Base-by-base conservation (phyloP, 768 basidiomycete genomes). In the Amanita subjunquillea region DNA sequence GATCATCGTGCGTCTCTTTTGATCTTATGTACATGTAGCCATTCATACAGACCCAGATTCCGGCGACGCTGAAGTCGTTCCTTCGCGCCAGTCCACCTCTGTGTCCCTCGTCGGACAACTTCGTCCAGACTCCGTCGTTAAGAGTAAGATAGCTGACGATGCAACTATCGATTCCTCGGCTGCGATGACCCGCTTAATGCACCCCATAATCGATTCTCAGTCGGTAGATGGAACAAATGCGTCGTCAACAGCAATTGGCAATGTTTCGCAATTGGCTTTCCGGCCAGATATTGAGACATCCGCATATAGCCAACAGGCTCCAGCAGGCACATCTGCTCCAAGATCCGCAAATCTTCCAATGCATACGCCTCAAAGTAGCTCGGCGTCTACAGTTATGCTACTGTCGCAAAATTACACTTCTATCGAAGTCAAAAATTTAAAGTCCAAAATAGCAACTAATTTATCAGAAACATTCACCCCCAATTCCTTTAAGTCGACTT, bases 321-420 rank as follows among this genome's bases (percentile, higher is more conserved):
- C 41, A n/a, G 29, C 44, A 20, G 17, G 30, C 44, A n/a, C 15
- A 13, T 36, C 47, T 13, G 13, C 17, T 23, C 22, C 36, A 38
- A 39, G 22, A 17, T 37, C 34, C 12, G 12, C 36, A 3, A 22
- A 38, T 22, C 13, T 23, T 25, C 44, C 17, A 20, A 37, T 20
- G 17, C 30, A 49, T 37, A 37, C 23, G 15, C 48, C 57, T 15
- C 58, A 55, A 22, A 25, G 36, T 43, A 60, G 61, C 62, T 55
- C 64, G 66, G 20, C 63, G 64, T n/a, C 62, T 68, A 39, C 48
- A 61, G n/a, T 44, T 13, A 51, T 37, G 34, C 53, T 20, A 30
- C 52, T 22, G 34, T 56, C 52, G 47, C 37, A 58, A 30, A 51
- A 44, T 22, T 29, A 50, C 27, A 13, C 38, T 25, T 50, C 29